Evolutionary conservation across 129 eudicot genomes (phyloP), one percentile per base, ranked within the genome.

Genomic region (Smallanthus sonchifolius): DNA sequence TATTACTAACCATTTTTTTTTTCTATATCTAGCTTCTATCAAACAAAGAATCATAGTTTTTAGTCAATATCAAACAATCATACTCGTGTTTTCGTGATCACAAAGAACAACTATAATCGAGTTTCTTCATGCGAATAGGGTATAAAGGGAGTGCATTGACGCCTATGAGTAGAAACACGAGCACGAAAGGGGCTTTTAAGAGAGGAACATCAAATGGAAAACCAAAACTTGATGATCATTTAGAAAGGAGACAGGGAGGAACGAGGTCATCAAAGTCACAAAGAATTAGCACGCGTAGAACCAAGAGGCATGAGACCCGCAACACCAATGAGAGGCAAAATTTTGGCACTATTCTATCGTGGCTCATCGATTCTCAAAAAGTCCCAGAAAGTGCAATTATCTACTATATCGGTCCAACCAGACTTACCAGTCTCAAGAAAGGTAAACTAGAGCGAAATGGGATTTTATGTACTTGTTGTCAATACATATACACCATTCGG

Each of bases 401-500:
- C 4, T 47, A 32, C 39, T 76, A 59, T 65, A 51, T 43, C 1
- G 73, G 86, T 36, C 47, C 62, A 15, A 68, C 70, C 10, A 56
- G 43, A 4, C 60, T 44, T 38, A 43, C n/a, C 13, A 64, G 56
- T 4, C 15, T 77, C 4, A 83, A 72, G 17, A 62, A 47, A 75
- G 96, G 96, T 15, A 67, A 0, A 14, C 62, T 87, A 4, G 48
- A 48, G 52, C 48, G 81, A 72, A 77, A 73, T 2, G 96, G 94
- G 34, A 87, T 87, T 43, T 0, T 78, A 4, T 90, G 96, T 28
- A 0, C 24, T 64, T 90, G 96, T 64, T 90, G 96, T 64, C 47
- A 6, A 2, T n/a, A 16, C 65, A 13, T 81, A 15, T 77, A 74
- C 16, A 65, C 82, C 8, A 72, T 73, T 10, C 52, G 65, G 37